Evolutionary conservation across 2,329 filamentous ascomycete species (phyloP).

Genomic region (Sporothrix protearum): DNA sequence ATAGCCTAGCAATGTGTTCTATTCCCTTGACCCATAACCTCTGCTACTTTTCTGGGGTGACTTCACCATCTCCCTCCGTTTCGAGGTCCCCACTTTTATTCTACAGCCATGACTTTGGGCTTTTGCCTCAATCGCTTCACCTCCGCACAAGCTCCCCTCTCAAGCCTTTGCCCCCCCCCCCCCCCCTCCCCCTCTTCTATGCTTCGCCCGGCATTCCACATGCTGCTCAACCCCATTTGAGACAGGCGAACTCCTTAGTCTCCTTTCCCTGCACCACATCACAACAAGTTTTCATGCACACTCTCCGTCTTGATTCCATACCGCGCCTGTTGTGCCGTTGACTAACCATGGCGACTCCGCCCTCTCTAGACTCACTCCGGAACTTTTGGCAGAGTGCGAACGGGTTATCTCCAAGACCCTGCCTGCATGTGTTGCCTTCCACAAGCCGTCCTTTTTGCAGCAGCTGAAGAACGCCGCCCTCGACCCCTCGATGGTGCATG

Average conservation of each 20-base stretch:
- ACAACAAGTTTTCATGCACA: neutral
- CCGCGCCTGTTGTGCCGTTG: neutral
- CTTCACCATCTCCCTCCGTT: constrained; percentile 18
- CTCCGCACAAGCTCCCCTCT: neutral
- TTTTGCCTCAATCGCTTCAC: neutral
- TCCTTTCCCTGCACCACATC: neutral
- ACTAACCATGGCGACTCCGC: constrained; percentile 18
- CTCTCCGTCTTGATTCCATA: neutral
- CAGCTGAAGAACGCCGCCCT: constrained; percentile 56
- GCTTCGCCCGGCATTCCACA: neutral
- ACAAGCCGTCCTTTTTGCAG: constrained; percentile 60
- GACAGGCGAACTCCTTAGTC: neutral
- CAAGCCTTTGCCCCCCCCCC: neutral
- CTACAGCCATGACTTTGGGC: neutral
- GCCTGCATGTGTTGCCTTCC: constrained; percentile 59
- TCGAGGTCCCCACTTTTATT: neutral
- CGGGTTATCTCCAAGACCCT: constrained; percentile 59
- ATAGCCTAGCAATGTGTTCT: neutral
- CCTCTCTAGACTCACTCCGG: constrained; percentile 49
- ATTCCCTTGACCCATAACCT: neutral
- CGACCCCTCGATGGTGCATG: constrained; percentile 56
- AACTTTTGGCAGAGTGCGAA: constrained; percentile 57
- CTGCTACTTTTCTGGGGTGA: neutral
- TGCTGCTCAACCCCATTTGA: constrained; percentile 19
- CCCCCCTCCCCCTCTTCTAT: neutral